Conservation (phyloP, 2,329 filamentous ascomycete species). For the Plenodomus biglobosus region DNA sequence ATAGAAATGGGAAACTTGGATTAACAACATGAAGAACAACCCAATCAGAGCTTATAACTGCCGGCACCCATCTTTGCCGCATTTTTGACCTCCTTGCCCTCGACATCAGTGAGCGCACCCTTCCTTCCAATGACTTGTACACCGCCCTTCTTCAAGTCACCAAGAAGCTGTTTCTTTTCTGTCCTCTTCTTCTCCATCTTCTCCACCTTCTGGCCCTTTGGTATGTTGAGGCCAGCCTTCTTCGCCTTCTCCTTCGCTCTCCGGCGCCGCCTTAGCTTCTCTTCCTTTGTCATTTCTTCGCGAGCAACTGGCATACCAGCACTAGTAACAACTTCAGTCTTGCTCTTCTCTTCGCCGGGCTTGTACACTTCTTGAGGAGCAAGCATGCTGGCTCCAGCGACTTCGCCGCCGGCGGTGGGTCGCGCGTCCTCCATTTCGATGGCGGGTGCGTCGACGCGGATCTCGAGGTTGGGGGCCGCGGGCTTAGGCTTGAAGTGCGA, state of each 20-base stretch:
- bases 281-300: slow-evolving; percentile 85
- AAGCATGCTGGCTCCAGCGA: slow-evolving; percentile 69
- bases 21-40: no score
- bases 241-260: slow-evolving; percentile 83
- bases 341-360: slow-evolving; percentile 67
- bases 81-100: slow-evolving; percentile 69
- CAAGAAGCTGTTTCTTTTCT: slow-evolving; percentile 60
- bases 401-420: slow-evolving; percentile 76
- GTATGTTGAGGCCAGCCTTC: slow-evolving; percentile 62
- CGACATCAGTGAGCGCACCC: slow-evolving; percentile 80
- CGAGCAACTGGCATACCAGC: slow-evolving; percentile 74
- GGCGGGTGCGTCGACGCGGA: slow-evolving; percentile 87
- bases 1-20: no score
- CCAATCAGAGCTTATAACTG: slow-evolving; percentile 36
- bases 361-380: slow-evolving; percentile 94
- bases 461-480: slow-evolving; percentile 75
- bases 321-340: slow-evolving; percentile 75
- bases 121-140: slow-evolving; percentile 91
- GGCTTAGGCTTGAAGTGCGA: slow-evolving; percentile 96
- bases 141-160: slow-evolving; percentile 76
- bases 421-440: slow-evolving; percentile 94
- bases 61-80: slow-evolving; percentile 31
- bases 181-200: slow-evolving; percentile 60
- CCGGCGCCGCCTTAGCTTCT: slow-evolving; percentile 73
- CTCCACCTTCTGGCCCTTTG: slow-evolving; percentile 38